phyloP scores from a whole-genome alignment of 2,329 filamentous ascomycete genomes.

The Scytalidium sp. region DNA sequence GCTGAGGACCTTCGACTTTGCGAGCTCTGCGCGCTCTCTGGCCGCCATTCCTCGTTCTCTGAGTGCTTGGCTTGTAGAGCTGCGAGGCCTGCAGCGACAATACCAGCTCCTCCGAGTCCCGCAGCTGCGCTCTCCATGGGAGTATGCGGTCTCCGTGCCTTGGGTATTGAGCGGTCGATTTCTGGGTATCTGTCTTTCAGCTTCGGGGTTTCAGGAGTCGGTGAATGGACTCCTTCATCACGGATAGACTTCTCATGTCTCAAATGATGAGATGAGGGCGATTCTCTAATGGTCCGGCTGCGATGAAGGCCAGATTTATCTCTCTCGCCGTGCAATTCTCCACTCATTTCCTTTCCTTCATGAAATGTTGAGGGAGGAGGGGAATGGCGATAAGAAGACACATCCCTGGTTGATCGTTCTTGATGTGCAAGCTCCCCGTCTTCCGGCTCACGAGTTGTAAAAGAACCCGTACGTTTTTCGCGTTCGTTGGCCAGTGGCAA shows the following conservation, averaged over 20 bases:
- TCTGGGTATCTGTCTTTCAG: constrained; percentile 24
- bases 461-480: constrained; percentile 43
- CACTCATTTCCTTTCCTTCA: neutral
- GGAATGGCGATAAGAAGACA: neutral
- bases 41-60: constrained; percentile 24
- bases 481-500: constrained; percentile 42
- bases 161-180: constrained; percentile 18
- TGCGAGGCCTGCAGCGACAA: constrained; percentile 24
- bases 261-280: neutral
- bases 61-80: constrained; percentile 17
- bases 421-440: neutral
- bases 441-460: constrained; percentile 16
- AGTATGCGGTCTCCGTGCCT: constrained; percentile 18
- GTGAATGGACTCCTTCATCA: neutral
- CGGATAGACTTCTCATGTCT: neutral
- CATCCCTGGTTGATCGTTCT: constrained; percentile 1
- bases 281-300: neutral
- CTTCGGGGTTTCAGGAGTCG: constrained; percentile 2
- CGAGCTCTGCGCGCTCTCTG: constrained; percentile 23
- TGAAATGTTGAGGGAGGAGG: neutral
- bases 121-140: constrained; percentile 17
- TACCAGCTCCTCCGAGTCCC: constrained; percentile 16
- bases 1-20: constrained; percentile 23
- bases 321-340: neutral
- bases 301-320: neutral